Conservation (phyloP, 2,329 filamentous ascomycete genomes). For the Atkinsonella hypoxylon region DNA sequence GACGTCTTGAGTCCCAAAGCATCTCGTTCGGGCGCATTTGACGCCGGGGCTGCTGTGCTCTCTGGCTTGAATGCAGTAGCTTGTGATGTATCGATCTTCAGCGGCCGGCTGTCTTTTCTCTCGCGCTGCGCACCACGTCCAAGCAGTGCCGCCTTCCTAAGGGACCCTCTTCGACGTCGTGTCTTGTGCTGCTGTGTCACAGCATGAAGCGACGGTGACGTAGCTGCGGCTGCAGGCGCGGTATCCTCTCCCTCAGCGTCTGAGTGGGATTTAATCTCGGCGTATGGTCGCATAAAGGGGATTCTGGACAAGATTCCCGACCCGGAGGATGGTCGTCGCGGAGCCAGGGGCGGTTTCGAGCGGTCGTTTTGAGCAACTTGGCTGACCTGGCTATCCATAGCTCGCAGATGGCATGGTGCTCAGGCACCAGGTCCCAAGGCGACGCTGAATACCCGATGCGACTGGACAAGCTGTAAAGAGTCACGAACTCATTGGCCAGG, state of each 20-base stretch:
- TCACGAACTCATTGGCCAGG: neutral
- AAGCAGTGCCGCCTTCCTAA: constrained; percentile 76
- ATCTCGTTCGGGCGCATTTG: constrained; percentile 16
- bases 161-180: constrained; percentile 67
- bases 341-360: constrained; percentile 11
- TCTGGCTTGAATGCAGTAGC: constrained; percentile 12
- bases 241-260: constrained; percentile 22
- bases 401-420: neutral
- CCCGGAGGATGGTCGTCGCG: constrained; percentile 39
- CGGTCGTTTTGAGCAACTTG: constrained; percentile 1
- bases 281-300: constrained; percentile 48
- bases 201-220: constrained; percentile 15
- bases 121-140: constrained; percentile 58
- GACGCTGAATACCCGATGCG: neutral
- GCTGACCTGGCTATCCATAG: constrained; percentile 6
- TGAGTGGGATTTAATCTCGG: constrained; percentile 18
- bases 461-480: no score
- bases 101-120: constrained; percentile 37
- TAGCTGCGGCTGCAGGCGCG: constrained; percentile 12
- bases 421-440: neutral
- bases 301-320: constrained; percentile 57
- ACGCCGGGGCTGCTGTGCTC: constrained; percentile 11
- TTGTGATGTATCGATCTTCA: constrained; percentile 30
- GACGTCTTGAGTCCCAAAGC: constrained; percentile 35
- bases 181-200: constrained; percentile 32